Evolutionary conservation across 441 rosid species (phyloP).

Genomic region (Erysimum cheiri): DNA sequence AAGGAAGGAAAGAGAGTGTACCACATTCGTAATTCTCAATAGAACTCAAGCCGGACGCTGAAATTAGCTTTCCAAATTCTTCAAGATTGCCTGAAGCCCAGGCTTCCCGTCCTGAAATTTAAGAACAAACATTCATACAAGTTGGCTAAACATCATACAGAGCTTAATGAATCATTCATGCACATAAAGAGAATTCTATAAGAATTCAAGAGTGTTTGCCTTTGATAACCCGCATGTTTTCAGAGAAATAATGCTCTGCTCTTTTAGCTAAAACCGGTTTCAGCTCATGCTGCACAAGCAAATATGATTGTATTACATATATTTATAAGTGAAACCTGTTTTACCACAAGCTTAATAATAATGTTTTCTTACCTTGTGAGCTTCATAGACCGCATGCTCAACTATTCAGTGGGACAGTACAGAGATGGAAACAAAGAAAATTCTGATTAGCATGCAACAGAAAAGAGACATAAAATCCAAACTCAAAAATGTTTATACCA

Average conservation of each 20-base stretch:
- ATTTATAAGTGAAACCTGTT: conserved; percentile 14
- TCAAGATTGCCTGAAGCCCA: conserved; percentile 79
- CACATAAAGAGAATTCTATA: conserved; percentile 1
- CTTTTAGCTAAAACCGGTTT: conserved; percentile 71
- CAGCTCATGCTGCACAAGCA: conserved; percentile 58
- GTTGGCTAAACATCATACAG: conserved; percentile 6
- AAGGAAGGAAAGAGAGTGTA: conserved; percentile 37
- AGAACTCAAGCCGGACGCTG: conserved; percentile 93
- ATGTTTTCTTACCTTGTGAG: conserved; percentile 66
- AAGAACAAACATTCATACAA: conserved; percentile 23
- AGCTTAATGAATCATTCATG: not conserved
- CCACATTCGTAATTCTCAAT: conserved; percentile 93
- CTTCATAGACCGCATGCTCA: conserved; percentile 66
- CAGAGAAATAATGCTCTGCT: conserved; percentile 94
- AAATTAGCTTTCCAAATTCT: conserved; percentile 78
- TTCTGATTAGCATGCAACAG: conserved; percentile 27
- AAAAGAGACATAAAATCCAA: conserved; percentile 25
- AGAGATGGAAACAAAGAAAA: conserved; percentile 17
- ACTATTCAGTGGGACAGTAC: conserved; percentile 53
- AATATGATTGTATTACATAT: conserved; percentile 17
- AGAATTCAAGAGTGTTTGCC: conserved; percentile 49
- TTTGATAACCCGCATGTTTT: conserved; percentile 75
- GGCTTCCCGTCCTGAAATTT: conserved; percentile 73
- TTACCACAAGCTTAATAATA: conserved; percentile 10
- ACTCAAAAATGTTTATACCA: conserved; percentile 53